Evolutionary conservation across 176 grass and related monocot species (phyloP).

Genomic region (Rhynchospora breviuscula): DNA sequence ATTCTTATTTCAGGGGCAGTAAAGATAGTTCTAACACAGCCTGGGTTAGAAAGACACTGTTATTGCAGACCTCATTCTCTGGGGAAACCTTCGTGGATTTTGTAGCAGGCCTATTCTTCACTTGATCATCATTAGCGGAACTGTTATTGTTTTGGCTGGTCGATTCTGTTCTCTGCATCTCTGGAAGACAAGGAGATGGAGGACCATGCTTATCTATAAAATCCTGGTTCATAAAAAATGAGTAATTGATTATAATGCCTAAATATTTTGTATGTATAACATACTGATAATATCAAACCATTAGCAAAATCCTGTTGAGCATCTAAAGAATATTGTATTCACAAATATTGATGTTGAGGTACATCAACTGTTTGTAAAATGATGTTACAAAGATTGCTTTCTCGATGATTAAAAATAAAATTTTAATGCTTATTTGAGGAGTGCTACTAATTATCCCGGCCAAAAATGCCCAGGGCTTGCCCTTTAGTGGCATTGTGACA

Average conservation of each 20-base stretch:
- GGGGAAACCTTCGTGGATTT: background rate
- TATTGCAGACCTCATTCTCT: slow-evolving; percentile 13
- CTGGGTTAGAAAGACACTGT: background rate
- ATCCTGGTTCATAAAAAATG: slow-evolving; percentile 16
- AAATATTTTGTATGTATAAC: background rate
- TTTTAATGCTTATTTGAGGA: background rate
- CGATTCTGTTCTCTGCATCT: background rate
- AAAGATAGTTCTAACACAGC: background rate
- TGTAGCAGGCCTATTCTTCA: background rate
- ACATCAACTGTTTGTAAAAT: background rate
- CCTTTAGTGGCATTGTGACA: background rate
- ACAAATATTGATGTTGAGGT: background rate
- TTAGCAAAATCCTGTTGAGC: background rate
- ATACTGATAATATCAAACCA: background rate
- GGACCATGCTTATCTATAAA: slow-evolving; percentile 23
- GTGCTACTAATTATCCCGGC: background rate
- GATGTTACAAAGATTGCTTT: background rate
- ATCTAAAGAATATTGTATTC: no score
- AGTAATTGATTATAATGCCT: background rate
- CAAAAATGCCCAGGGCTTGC: background rate
- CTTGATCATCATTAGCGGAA: background rate
- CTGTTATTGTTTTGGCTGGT: slow-evolving; percentile 10
- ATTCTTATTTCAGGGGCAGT: background rate
- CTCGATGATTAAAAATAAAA: background rate
- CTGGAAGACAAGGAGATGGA: background rate